These are phyloP conservation scores for Nannizzia gypsea DNA, from an alignment of 2,329 filamentous ascomycete species.

Conservation along the genomic window DNA sequence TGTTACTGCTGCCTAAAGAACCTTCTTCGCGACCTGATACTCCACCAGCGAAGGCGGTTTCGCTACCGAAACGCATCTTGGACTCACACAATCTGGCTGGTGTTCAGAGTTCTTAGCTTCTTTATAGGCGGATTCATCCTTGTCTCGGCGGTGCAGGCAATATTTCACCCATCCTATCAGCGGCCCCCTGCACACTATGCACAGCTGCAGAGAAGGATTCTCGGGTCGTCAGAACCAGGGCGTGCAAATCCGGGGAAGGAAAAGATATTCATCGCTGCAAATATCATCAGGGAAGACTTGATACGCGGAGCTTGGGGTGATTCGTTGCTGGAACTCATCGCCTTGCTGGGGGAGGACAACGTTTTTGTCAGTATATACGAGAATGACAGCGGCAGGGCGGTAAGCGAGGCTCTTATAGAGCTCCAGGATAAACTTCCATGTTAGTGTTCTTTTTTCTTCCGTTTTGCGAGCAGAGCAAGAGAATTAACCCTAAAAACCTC, in stretches of 20 bases:
- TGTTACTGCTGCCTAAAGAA: not conserved
- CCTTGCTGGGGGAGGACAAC: constrained; percentile 8
- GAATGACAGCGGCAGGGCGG: constrained; percentile 10
- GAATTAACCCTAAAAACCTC: not conserved
- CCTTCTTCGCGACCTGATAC: not conserved
- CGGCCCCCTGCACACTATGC: constrained; percentile 8
- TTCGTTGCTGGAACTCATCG: constrained; percentile 8
- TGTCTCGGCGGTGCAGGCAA: constrained; percentile 7
- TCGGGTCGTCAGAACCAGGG: not conserved
- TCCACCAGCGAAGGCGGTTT: not conserved
- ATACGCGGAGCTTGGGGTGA: constrained; percentile 8
- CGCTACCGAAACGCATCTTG: not conserved
- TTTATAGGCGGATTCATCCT: constrained; percentile 5
- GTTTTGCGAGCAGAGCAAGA: not conserved
- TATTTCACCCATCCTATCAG: constrained; percentile 9
- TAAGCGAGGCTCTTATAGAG: constrained; percentile 5
- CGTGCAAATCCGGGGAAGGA: constrained; percentile 9
- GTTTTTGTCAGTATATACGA: constrained; percentile 13
- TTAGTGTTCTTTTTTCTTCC: not conserved
- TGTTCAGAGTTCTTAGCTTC: not conserved
- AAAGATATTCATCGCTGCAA: constrained; percentile 12
- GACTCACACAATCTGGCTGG: not conserved
- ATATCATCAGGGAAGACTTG: constrained; percentile 11
- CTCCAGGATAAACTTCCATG: constrained; percentile 10
- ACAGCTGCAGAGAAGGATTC: not conserved